Conservation (phyloP, 805 yeast species). For the Candida silvicultrix region DNA sequence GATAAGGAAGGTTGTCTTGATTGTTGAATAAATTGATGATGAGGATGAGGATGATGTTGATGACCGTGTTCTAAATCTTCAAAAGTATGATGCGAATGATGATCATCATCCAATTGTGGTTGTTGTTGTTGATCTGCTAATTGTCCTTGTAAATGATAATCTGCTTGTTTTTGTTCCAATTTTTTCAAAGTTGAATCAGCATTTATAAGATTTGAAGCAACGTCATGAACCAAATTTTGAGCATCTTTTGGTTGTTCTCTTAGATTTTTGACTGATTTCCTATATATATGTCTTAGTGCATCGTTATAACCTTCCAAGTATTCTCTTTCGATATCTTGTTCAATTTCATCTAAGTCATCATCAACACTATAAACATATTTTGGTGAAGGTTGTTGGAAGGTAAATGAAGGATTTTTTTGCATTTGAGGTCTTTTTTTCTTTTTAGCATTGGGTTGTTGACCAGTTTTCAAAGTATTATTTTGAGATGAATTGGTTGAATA, state of each 20-base stretch:
- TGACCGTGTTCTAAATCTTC: background rate
- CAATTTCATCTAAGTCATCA: conserved; percentile 71
- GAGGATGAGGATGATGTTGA: conserved; percentile 5
- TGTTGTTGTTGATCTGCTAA: background rate
- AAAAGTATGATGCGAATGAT: background rate
- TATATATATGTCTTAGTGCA: conserved; percentile 48
- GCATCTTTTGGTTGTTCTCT: conserved; percentile 3
- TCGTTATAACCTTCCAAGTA: conserved; percentile 71
- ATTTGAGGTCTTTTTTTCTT: conserved; percentile 19
- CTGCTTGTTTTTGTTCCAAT: conserved; percentile 20
- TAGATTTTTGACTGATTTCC: conserved; percentile 22
- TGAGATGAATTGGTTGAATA: conserved; percentile 10
- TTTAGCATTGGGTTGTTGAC: background rate
- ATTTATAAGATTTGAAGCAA: conserved; percentile 14
- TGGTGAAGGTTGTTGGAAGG: conserved; percentile 6
- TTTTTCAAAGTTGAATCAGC: conserved; percentile 19
- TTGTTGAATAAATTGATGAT: background rate
- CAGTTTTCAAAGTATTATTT: conserved; percentile 5
- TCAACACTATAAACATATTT: conserved; percentile 65
- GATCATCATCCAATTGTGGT: background rate
- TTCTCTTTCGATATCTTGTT: conserved; percentile 48
- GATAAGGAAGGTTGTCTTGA: background rate
- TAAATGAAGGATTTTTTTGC: conserved; percentile 15
- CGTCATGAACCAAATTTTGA: conserved; percentile 11
- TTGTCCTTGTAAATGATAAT: conserved; percentile 5